Evolutionary conservation across 441 rosid species (phyloP), one percentile per base, ranked within the genome.

Genomic region (California macrophylla): DNA sequence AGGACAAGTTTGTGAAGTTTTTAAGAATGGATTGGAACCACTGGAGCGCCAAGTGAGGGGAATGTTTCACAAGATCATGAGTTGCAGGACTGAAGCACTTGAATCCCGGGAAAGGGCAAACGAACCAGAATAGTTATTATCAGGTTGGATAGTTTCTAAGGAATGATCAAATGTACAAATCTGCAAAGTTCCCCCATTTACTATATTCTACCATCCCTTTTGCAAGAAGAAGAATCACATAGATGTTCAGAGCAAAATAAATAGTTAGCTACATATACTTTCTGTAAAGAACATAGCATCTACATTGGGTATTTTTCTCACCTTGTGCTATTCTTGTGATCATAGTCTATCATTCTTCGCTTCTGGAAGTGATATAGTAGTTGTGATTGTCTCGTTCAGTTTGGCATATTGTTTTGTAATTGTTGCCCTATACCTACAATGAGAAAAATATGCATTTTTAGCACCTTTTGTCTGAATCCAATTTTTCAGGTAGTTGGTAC

Each of bases 31-130:
- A 10, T 73, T 83, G 76, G 84, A 83, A 69, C 77, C 81, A 1
- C 18, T 83, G 72, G 81, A 78, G 67, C 75, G 62, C 21, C 78
- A 77, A 32, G 66, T 80, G 64, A 75, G 81, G 67, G 86, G 77
- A 29, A 72, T 79, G 34, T 83, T 78, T 63, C 78, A 61, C 21
- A 74, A 54, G 68, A 80, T 80, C 30, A 71, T 74, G 80, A 67
- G 60, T 64, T 68, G 72, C 34, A 76, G 80, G 58, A 74, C 74
- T 0, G 83, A 80, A 56, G 76, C 76, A 28, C 80, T 76, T 26
- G 76, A 69, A 21, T 66, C 56, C 67, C 28, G 66, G 15, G 69
- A 66, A 25, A 72, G 47, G 3, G 58, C 70, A 6, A 69, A 38
- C 52, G 36, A 8, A 1, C 24, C 32, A 0, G 73, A 66, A 32